Evolutionary conservation across 208 protist species (phyloP), one percentile per base, ranked within the genome.

Genomic region (Perkinsela sp.): DNA sequence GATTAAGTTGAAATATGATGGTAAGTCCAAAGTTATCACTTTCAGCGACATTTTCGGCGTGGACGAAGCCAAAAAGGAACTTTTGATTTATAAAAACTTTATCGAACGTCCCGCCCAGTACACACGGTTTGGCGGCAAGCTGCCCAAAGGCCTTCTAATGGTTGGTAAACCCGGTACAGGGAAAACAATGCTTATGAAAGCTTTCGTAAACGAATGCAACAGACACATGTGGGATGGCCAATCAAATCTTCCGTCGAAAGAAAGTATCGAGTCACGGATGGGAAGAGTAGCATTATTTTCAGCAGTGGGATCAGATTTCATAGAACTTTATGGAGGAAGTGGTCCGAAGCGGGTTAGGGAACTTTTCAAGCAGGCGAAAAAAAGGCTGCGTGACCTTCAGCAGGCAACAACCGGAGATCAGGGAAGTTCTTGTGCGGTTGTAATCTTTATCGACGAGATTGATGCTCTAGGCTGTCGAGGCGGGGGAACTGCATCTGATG

Each of bases 391-490:
- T 57, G 40, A 57, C 13, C 40, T 57, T 22, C 6, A 57, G 22
- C 6, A 22, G 22, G 40, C 6, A 22, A 22, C 40, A 57, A 22
- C 40, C 22, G 40, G 22, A 57, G 22, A 22, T 57, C 83, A 93
- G 72, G 90, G 80, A 30, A 82, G 90, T 6, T 94, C 93, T 15
- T 95, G 89, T 67, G 40, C 40, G 22, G 40, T 57, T n/a, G 94
- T 98, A 67, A 84, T 98, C 30, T 98, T 97, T 74, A 97, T 98
- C 66, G 96, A 98, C 76, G 96, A 98, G 71, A 97, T 98, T 70
- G 96, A 98, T 78, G 95, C 96, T 16, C 90, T 98, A 65, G 95
- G 95, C 2, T 89, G 81, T 16, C 82, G 78, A 31, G 91, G 84
- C 71, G 76, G 82, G 67, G 85, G 82, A 66, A n/a, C 40, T 22